Conservation (phyloP, 192 early-diverging fungal genomes). For the Backusella luteola region DNA sequence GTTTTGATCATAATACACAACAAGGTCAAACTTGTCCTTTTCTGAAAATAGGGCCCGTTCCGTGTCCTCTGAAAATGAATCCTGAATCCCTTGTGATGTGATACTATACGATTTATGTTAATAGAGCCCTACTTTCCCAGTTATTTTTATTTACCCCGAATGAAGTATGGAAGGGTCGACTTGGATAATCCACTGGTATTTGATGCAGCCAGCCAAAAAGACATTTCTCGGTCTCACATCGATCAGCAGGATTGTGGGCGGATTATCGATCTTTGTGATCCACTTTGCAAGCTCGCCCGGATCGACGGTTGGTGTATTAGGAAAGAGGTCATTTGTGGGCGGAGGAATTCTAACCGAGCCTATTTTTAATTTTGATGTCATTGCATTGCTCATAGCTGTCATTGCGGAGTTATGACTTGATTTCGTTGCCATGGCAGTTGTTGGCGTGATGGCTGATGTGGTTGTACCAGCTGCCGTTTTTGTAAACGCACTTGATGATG, state of each 20-base stretch:
- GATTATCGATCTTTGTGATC: constrained; percentile 33
- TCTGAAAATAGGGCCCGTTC: constrained; percentile 63
- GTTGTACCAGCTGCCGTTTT: constrained; percentile 17
- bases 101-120: constrained; percentile 25
- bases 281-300: constrained; percentile 38
- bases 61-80: constrained; percentile 51
- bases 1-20: constrained; percentile 70
- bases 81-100: constrained; percentile 51
- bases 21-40: constrained; percentile 66
- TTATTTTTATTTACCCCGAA: no score
- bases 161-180: constrained; percentile 66
- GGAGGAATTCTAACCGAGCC: background rate
- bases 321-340: constrained; percentile 30
- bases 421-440: background rate
- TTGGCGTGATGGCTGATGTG: background rate
- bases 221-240: constrained; percentile 75
- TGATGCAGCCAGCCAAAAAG: constrained; percentile 66
- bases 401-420: background rate
- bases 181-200: constrained; percentile 65
- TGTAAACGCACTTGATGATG: background rate
- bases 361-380: constrained; percentile 2
- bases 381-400: background rate
- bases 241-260: constrained; percentile 62
- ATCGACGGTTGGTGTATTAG: constrained; percentile 33
- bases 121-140: no score